Evolutionary conservation across 2,329 filamentous ascomycete genomes (phyloP).

Genomic region (Cordyceps tenuipes): DNA sequence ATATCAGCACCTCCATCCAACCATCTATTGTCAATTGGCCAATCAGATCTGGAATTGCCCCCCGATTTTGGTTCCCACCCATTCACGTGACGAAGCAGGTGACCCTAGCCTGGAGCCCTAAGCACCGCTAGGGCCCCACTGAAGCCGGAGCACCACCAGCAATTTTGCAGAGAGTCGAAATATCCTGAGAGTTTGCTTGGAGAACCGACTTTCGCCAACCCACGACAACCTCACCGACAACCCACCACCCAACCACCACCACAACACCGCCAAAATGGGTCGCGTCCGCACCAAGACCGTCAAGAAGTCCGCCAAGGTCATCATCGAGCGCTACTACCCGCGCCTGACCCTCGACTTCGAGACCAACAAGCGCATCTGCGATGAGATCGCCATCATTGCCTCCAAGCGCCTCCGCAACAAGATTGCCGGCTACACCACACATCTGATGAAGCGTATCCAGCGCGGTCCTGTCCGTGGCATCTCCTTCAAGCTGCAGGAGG

Average conservation of each 20-base stretch:
- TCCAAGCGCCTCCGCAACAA: conserved; percentile 99
- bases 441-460: conserved; percentile 99
- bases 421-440: conserved; percentile 98
- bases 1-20: too few species aligned
- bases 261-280: conserved; percentile 56
- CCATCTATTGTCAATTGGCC: background rate
- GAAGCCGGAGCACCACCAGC: conserved; percentile 20
- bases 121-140: conserved; percentile 17
- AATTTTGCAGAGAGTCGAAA: conserved; percentile 18
- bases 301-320: conserved; percentile 90
- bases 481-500: conserved; percentile 99
- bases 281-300: conserved; percentile 63
- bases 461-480: conserved; percentile 98
- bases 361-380: conserved; percentile 99
- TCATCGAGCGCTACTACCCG: conserved; percentile 98
- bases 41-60: background rate
- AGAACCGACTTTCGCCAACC: background rate
- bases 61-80: background rate
- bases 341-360: conserved; percentile 99
- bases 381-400: conserved; percentile 99
- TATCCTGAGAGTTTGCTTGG: background rate
- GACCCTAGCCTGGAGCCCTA: conserved; percentile 22
- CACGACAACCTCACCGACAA: conserved; percentile 18
- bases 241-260: conserved; percentile 24
- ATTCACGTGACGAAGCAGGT: conserved; percentile 21